Conservation (phyloP, 768 basidiomycete genomes). For the Boletus eberwhitei region DNA sequence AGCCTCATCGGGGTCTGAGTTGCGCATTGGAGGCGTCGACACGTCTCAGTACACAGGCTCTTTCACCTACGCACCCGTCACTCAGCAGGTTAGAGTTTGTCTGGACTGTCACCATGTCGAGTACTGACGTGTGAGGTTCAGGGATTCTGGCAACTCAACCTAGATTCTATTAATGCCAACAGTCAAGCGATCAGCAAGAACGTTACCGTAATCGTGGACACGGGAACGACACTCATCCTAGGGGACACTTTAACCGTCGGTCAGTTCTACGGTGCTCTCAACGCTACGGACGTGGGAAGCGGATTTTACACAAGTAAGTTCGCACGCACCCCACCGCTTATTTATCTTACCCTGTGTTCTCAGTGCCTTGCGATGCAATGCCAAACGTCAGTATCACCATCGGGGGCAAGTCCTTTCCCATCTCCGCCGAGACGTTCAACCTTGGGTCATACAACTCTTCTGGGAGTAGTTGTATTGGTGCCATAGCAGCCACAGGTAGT, state of each 20-base stretch:
- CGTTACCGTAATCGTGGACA: conserved; percentile 43
- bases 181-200: conserved; percentile 4
- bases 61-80: conserved; percentile 37
- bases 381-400: conserved; percentile 34
- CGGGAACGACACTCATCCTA: conserved; percentile 44
- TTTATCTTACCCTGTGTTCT: neutral
- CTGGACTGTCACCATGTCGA: neutral
- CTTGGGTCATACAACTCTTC: conserved; percentile 29
- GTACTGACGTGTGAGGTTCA: conserved; percentile 1
- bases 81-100: conserved; percentile 23
- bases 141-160: conserved; percentile 24
- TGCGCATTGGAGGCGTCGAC: conserved; percentile 43
- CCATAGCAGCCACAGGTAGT: conserved; percentile 8
- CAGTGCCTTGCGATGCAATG: conserved; percentile 27
- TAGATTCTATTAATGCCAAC: conserved; percentile 23
- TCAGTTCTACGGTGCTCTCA: conserved; percentile 30
- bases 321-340: neutral
- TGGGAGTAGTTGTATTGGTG: conserved; percentile 17
- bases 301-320: conserved; percentile 37
- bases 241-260: conserved; percentile 37
- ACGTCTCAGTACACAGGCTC: conserved; percentile 35
- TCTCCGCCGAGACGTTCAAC: conserved; percentile 34
- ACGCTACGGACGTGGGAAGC: conserved; percentile 27
- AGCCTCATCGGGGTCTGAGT: conserved; percentile 32
- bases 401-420: conserved; percentile 28